These are phyloP conservation scores for Barnettozyma vustinii DNA, from an alignment of 805 yeast genomes.

Conservation along the genomic window DNA sequence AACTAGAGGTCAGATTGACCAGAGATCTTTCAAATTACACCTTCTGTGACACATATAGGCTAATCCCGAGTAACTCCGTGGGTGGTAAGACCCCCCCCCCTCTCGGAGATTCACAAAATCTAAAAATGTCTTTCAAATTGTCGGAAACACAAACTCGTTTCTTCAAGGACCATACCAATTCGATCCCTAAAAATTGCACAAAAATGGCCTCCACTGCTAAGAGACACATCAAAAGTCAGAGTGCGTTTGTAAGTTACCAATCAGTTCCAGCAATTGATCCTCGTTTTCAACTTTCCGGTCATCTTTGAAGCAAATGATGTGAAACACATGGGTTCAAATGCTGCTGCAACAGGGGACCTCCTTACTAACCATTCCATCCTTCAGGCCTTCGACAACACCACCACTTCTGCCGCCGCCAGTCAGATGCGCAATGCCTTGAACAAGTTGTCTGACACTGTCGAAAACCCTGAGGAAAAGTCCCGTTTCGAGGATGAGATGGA, in stretches of 20 bases:
- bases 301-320: neutral
- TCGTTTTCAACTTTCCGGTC: no score
- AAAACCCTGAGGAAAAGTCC: slow-evolving; percentile 39
- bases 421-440: slow-evolving; percentile 97
- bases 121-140: neutral
- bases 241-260: slow-evolving; percentile 22
- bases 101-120: neutral
- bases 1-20: neutral
- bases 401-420: slow-evolving; percentile 92
- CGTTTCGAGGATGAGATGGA: slow-evolving; percentile 91
- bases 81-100: neutral
- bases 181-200: neutral
- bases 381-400: slow-evolving; percentile 88
- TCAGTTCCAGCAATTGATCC: no score
- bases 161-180: neutral
- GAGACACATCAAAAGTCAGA: slow-evolving; percentile 37
- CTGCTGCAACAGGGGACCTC: neutral
- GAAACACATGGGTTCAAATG: neutral
- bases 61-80: neutral
- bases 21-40: neutral
- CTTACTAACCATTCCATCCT: neutral
- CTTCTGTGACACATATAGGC: neutral
- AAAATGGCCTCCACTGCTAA: slow-evolving; percentile 24
- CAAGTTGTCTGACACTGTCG: slow-evolving; percentile 78
- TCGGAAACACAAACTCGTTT: neutral